These are phyloP conservation scores for Collybia nuda DNA, from an alignment of 768 basidiomycete species.

Conservation along the genomic window DNA sequence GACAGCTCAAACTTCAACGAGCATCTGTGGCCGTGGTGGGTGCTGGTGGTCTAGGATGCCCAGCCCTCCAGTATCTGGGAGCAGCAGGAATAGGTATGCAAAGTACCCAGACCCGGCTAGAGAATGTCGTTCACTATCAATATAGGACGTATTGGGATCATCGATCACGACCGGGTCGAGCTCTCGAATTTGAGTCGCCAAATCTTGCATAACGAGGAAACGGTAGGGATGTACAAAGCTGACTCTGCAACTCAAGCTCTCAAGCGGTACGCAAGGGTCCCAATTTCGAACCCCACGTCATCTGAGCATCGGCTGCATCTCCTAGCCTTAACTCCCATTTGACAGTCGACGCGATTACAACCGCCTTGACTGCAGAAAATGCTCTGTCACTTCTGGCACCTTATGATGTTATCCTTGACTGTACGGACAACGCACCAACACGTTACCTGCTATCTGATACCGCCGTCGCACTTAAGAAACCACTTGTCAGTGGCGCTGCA, in stretches of 20 bases:
- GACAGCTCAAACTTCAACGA: conserved; percentile 76
- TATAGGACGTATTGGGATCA: conserved; percentile 13
- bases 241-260: conserved; percentile 77
- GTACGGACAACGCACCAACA: conserved; percentile 91
- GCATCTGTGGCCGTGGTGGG: conserved; percentile 87
- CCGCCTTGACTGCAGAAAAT: conserved; percentile 59
- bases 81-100: conserved; percentile 86
- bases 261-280: conserved; percentile 43
- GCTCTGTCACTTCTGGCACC: conserved; percentile 57
- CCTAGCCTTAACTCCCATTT: conserved; percentile 74
- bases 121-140: not conserved
- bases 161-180: conserved; percentile 18
- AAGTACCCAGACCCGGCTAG: not conserved
- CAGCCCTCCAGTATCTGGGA: conserved; percentile 90
- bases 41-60: conserved; percentile 95
- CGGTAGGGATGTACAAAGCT: conserved; percentile 78
- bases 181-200: conserved; percentile 52
- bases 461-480: conserved; percentile 70
- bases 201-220: conserved; percentile 78
- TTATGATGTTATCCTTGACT: conserved; percentile 86
- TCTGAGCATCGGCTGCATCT: conserved; percentile 1
- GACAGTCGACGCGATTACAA: conserved; percentile 51
- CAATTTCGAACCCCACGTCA: not conserved
- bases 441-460: conserved; percentile 92
- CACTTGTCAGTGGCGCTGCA: conserved; percentile 92